Conservation (phyloP, 345 rosid species). For the Noccaea bulbosa region DNA sequence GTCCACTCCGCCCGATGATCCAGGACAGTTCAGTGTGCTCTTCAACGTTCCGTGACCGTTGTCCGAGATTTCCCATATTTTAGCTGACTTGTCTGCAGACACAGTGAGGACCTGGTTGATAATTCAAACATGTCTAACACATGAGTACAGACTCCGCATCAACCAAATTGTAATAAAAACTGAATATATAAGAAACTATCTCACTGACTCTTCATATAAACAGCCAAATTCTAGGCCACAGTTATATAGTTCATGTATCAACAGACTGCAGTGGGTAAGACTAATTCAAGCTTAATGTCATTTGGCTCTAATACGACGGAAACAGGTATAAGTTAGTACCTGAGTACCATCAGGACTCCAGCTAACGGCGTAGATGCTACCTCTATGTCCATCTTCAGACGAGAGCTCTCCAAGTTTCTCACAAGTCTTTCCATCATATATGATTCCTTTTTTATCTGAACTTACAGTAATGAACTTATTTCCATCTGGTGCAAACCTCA, state of each 20-base stretch:
- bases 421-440: constrained; percentile 84
- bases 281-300: constrained; percentile 2
- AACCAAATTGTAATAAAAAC: not conserved
- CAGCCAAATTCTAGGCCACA: no score
- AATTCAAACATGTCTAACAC: constrained; percentile 23
- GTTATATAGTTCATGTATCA: no score
- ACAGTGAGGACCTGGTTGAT: constrained; percentile 72
- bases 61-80: constrained; percentile 87
- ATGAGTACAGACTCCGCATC: constrained; percentile 6
- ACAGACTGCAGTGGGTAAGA: no score
- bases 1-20: constrained; percentile 79
- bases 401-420: constrained; percentile 78
- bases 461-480: constrained; percentile 86
- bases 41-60: constrained; percentile 67
- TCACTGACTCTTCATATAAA: not conserved
- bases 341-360: constrained; percentile 96
- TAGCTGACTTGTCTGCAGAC: constrained; percentile 97
- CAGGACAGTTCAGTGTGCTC: constrained; percentile 69
- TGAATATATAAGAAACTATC: not conserved
- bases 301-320: not conserved
- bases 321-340: constrained; percentile 50
- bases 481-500: constrained; percentile 95
- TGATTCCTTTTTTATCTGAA: constrained; percentile 90
- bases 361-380: constrained; percentile 87
- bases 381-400: constrained; percentile 83